Percentiles rank a stretch among this genome's conserved stretches.
Evolutionary conservation across 1,139 yeast genomes (phyloP).

Genomic region (Hansenula sp.): DNA sequence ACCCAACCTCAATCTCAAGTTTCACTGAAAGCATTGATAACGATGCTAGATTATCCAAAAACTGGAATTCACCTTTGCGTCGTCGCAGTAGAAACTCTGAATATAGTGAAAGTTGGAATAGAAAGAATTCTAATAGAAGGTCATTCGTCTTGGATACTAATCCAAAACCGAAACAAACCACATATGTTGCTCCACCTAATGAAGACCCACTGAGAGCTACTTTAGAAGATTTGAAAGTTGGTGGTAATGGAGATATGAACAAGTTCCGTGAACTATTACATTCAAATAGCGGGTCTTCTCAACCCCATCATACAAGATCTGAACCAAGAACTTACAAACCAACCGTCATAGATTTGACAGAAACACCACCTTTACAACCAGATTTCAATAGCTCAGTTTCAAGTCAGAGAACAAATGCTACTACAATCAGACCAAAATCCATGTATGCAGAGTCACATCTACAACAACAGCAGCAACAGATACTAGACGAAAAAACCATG

Average conservation of each 20-base stretch:
- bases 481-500: conserved; percentile 18
- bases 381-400: conserved; percentile 27
- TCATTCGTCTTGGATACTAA: conserved; percentile 17
- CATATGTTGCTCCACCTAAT: conserved; percentile 10
- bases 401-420: conserved; percentile 22
- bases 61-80: conserved; percentile 51
- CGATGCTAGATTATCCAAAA: conserved; percentile 30
- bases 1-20: conserved; percentile 43
- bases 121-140: conserved; percentile 14
- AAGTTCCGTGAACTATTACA: conserved; percentile 14
- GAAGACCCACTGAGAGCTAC: conserved; percentile 53
- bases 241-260: conserved; percentile 56
- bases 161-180: conserved; percentile 4
- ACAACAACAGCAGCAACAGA: background rate
- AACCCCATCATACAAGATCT: background rate
- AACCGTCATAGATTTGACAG: conserved; percentile 3
- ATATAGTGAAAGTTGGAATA: conserved; percentile 7
- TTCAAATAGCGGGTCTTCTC: conserved; percentile 3
- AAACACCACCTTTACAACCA: conserved; percentile 4
- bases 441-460: conserved; percentile 29
- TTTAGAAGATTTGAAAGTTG: conserved; percentile 60
- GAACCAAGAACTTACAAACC: background rate
- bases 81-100: conserved; percentile 25
- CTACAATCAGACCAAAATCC: conserved; percentile 38
- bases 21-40: conserved; percentile 22